Evolutionary conservation across 2,329 filamentous ascomycete species (phyloP), one percentile per base, ranked within the genome.

Genomic region (Claviceps spartinae): DNA sequence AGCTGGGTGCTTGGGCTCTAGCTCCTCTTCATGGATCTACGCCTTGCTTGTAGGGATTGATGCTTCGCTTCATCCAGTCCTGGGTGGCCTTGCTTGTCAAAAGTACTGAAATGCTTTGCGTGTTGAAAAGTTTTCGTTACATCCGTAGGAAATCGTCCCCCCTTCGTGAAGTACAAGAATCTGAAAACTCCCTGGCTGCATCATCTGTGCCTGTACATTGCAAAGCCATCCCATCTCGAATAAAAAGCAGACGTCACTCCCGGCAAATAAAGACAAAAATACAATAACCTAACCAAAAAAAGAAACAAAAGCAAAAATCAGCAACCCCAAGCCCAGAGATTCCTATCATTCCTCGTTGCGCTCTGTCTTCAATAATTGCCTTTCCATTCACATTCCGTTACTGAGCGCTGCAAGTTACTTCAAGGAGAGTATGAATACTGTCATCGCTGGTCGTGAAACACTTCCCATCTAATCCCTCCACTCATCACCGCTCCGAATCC

Each of bases 401-500:
- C 42, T 24, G 11, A 47, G n/a, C 38, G 14, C 13, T 40, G 16
- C 22, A 24, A 34, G 30, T 34, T 4, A 4, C 9, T 34, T 34
- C 9, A 34, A 34, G 30, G 30, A 34, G 30, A 34, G 20, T 43
- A 11, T 9, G 18, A 20, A 22, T 34, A 34, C 30, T 34, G 30
- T 34, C 4, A 34, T 34, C 30, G 40, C 40, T 42, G 8, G 8
- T 42, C 16, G 40, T 22, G 18, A 24, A 34, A 34, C 30, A 4
- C 30, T 34, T 34, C 4, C 9, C 9, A 22, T 55, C 60, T 59
- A 71, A 51, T 71, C 68, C 24, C 66, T 62, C 73, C 73, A 76
- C 54, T 74, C 73, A 50, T 74, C 68, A 13, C 72, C 72, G n/a
- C 63, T 68, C 36, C 67, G 63, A n/a, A 75, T 63, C 3, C 69